Percentiles rank a stretch among this genome's conserved stretches.
Conservation (phyloP, 768 basidiomycete species). For the Pulveroboletus sp. region DNA sequence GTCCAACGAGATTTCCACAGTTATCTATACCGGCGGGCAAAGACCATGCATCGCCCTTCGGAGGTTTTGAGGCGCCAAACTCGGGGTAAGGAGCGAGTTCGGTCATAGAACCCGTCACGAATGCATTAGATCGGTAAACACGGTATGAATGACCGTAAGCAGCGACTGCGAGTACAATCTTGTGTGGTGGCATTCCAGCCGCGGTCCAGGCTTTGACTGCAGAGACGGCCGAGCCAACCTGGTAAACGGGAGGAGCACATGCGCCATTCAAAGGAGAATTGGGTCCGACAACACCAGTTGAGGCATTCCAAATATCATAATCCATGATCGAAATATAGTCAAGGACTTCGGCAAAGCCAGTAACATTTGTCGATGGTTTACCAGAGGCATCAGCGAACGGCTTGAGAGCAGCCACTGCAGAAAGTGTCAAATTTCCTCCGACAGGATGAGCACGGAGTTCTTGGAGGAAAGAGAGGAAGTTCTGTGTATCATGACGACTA, state of each 20-base stretch:
- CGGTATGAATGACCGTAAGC: conserved; percentile 77
- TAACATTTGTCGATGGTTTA: conserved; percentile 65
- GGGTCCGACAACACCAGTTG: conserved; percentile 63
- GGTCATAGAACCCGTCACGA: conserved; percentile 30
- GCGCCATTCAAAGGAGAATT: conserved; percentile 80
- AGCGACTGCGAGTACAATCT: conserved; percentile 81
- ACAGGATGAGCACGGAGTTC: conserved; percentile 56
- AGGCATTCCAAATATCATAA: conserved; percentile 62
- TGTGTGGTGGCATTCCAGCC: conserved; percentile 69
- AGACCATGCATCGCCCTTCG: conserved; percentile 59
- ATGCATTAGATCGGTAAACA: conserved; percentile 37
- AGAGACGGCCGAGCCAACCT: conserved; percentile 72
- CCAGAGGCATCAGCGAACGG: conserved; percentile 66
- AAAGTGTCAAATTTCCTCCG: conserved; percentile 55
- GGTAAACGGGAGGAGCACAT: conserved; percentile 59
- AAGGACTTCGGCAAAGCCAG: conserved; percentile 66
- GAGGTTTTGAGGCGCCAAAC: conserved; percentile 44
- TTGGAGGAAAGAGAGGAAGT: conserved; percentile 76
- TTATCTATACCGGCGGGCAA: conserved; percentile 43
- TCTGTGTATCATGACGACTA: conserved; percentile 56
- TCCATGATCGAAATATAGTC: conserved; percentile 68
- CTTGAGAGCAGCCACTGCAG: conserved; percentile 60
- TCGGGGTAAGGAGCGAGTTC: conserved; percentile 45
- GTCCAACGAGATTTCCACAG: conserved; percentile 61
- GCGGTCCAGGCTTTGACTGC: conserved; percentile 69